Base-by-base conservation (phyloP, 306 rosid genomes). In the Crataegus laevigata region DNA sequence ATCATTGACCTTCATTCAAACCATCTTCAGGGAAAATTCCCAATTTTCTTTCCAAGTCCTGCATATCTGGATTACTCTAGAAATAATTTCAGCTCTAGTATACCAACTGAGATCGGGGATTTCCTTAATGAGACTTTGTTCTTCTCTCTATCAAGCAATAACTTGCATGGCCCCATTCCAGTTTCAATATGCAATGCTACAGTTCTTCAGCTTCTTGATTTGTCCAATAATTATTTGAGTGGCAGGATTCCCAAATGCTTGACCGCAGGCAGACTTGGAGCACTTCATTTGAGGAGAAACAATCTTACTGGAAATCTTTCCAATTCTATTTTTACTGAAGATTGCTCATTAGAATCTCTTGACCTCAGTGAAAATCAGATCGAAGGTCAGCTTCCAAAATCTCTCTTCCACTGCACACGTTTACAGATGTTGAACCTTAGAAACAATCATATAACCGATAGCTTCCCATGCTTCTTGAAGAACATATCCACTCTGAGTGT, bases 341-440 rank as follows among this genome's bases (percentile, higher is more conserved):
- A 43, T 43, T 10, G 17, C 4, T 43, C 17, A 43, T 4, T 52
- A 17, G 25, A 40, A 69, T 60, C 66, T 25, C 64, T 81, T 14
- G 73, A 66, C 59, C 38, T 82, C 4, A 40, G 64, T 40, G 28
- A 5, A 36, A 76, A 85, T 60, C 9, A 1, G 2, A 8, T 82
- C 2, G 0, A 8, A 11, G 76, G 82, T 11, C 0, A 0, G 28
- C 15, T 82, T 28, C 88, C 84, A 6, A 29, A 2, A 8, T 76
- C 88, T 38, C 15, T 85, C 51, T 52, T 67, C 68, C 73, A 58
- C 11, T 85, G 88, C 70, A 34, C 4, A 3, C 0, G 0, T 4
- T 65, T 85, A 24, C 60, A 76, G 74, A 43, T 68, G 32, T 13
- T 82, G 10, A 43, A 82, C 43, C 72, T 85, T 7, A 80, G 84